Conservation (phyloP, 2,329 filamentous ascomycete species). For the Kalaharituber pfeilii region DNA sequence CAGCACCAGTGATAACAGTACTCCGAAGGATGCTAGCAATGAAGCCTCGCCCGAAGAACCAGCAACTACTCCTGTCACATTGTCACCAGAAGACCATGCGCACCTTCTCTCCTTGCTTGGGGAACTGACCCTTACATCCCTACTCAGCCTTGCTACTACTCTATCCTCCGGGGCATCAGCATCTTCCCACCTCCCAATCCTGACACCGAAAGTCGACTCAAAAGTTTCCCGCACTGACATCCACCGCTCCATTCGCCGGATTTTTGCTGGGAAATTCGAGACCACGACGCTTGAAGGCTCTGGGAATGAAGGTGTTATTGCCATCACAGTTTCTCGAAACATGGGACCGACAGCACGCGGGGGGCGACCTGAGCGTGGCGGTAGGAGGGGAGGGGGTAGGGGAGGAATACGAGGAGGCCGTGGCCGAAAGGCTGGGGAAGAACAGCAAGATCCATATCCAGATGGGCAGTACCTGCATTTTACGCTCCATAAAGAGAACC, state of each 20-base stretch:
- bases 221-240: conserved; percentile 45
- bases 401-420: conserved; percentile 16
- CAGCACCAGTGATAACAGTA: background rate
- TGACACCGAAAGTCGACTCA: conserved; percentile 38
- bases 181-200: background rate
- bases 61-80: background rate
- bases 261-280: conserved; percentile 63
- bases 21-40: background rate
- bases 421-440: conserved; percentile 19
- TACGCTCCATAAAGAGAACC: conserved; percentile 89
- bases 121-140: conserved; percentile 31
- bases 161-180: background rate
- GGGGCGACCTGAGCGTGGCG: conserved; percentile 18
- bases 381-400: conserved; percentile 21
- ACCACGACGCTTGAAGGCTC: conserved; percentile 40
- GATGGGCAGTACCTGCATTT: conserved; percentile 78
- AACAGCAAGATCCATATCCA: conserved; percentile 35
- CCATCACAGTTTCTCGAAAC: conserved; percentile 29
- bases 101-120: conserved; percentile 36
- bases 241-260: conserved; percentile 51
- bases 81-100: conserved; percentile 28
- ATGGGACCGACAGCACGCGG: conserved; percentile 23
- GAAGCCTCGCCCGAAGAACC: background rate
- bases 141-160: conserved; percentile 33
- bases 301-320: conserved; percentile 48